phyloP scores from a whole-genome alignment of 208 protist genomes.

The Herpetomonas muscarum region DNA sequence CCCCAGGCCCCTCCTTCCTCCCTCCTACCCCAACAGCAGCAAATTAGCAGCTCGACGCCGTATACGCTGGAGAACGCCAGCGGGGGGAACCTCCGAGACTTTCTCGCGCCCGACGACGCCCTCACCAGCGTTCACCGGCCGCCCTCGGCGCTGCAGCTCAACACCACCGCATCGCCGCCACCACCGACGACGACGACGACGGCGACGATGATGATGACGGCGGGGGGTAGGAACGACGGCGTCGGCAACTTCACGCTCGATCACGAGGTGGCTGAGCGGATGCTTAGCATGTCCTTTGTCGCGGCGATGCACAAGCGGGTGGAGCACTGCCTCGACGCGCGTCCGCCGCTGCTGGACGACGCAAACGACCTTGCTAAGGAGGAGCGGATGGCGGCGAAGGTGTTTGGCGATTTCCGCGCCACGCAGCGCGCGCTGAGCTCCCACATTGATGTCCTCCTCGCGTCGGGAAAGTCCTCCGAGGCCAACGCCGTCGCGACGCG shows the following conservation, averaged over 20 bases:
- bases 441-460: constrained; percentile 48
- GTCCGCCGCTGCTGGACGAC: constrained; percentile 42
- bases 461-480: constrained; percentile 52
- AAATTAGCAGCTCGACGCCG: not conserved
- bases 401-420: constrained; percentile 44
- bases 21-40: not conserved
- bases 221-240: not conserved
- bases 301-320: constrained; percentile 72
- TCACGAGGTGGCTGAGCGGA: constrained; percentile 30
- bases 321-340: constrained; percentile 55
- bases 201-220: not conserved
- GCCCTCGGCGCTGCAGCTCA: too few species aligned
- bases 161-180: not conserved
- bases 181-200: not conserved
- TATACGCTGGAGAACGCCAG: not conserved
- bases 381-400: constrained; percentile 44
- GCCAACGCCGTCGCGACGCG: constrained; percentile 44
- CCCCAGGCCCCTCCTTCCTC: too few species aligned
- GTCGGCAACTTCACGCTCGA: constrained; percentile 11
- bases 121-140: too few species aligned
- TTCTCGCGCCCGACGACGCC: too few species aligned
- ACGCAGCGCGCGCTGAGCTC: constrained; percentile 68
- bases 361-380: constrained; percentile 36
- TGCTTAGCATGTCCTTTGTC: constrained; percentile 65
- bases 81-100: too few species aligned